Evolutionary conservation across 139 green algal species (phyloP), one percentile per base, ranked within the genome.

Genomic region (Chlamydomonas eustigma): DNA sequence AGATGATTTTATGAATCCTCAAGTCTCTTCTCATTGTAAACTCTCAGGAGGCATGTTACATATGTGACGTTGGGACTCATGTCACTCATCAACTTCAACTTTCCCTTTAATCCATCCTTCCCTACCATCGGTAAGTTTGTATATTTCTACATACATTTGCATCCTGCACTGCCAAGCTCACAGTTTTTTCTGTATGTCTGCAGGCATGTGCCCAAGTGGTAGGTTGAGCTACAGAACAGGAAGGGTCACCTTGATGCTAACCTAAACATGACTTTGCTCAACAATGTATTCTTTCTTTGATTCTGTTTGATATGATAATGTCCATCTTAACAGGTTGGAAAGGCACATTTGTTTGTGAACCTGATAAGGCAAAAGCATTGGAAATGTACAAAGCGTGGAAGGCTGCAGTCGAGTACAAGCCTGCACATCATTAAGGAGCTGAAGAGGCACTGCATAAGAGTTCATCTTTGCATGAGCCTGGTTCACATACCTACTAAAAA

Each of bases 21-120:
- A 18, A 24, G 31, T 28, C 32, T 66, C 2, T 71, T 44, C 39
- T 24, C 32, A 5, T 73, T 24, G 65, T 39, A 18, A 58, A 28
- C 4, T 39, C 18, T 39, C 81, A 86, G 81, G 81, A 78, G 81
- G 30, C 81, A 86, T 67, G 63, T 86, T 30, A 70, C 68, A 0
- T 86, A 80, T 74, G 75, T 78, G 51, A 81, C 75, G 1, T 31
- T 71, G 3, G 77, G 71, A 0, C 64, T 76, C 25, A 50, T 75
- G 22, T 44, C 36, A 35, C 74, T 86, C 25, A 86, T 86, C 52
- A 73, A 86, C 64, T 66, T 79, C 73, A 83, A 83, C 77, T 86
- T 86, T 77, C 81, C 81, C 12, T 86, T 86, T 78, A 86, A 81
- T 65, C 81, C 81, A n/a, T 71, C 81, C 12, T 86, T 86, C 78